These are phyloP conservation scores for Sclerotinia minor DNA, from an alignment of 2,329 filamentous ascomycete species.

Conservation along the genomic window DNA sequence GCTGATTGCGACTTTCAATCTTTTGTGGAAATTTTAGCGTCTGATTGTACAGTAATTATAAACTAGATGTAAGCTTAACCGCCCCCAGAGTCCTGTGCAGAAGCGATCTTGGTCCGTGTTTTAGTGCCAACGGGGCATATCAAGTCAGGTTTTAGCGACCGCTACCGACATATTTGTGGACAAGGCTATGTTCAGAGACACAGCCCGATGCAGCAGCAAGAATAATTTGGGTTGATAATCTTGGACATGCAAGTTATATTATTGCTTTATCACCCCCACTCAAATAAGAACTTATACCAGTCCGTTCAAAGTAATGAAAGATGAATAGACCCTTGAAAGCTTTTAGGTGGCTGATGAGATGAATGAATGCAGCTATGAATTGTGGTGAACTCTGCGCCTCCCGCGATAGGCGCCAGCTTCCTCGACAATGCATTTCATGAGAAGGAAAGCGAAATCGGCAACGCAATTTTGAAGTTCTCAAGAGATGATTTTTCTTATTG, in stretches of 20 bases:
- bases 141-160: not conserved
- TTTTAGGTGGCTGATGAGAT: not conserved
- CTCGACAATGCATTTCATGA: not conserved
- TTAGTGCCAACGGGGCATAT: not conserved
- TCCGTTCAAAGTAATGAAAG: not conserved
- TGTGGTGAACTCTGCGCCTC: too few species aligned
- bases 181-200: not conserved
- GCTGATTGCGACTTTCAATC: not conserved
- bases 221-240: not conserved
- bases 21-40: not conserved
- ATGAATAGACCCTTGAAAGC: not conserved
- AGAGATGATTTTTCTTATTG: not conserved
- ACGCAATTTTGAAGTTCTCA: not conserved
- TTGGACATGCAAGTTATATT: not conserved
- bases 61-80: not conserved
- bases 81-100: not conserved
- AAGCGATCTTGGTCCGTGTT: not conserved
- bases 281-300: not conserved
- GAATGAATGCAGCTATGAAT: not conserved
- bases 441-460: not conserved
- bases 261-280: not conserved
- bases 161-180: not conserved
- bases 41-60: constrained; percentile 8
- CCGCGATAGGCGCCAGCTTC: too few species aligned
- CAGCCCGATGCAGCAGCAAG: not conserved